Base-by-base conservation (phyloP, 2,329 filamentous ascomycete species). In the Xylariaceae sp. region DNA sequence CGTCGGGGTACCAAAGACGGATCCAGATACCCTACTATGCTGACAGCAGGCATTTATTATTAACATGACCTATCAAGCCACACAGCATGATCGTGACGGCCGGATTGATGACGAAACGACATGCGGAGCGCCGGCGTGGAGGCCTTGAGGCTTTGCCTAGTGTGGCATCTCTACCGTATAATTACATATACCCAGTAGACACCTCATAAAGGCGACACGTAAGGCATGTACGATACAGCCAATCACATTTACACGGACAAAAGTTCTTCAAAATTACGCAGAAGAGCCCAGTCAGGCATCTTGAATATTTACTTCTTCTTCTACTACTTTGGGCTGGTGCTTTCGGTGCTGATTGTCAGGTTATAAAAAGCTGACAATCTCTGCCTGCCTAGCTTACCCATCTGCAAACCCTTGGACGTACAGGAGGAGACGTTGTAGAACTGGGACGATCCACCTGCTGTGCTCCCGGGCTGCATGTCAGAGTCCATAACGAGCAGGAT, bases 401-500 rank as follows among this genome's bases (percentile, higher is more conserved):
- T 59, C 52, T 60, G 54, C 50, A 59, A 55, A 57, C 53, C 51
- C 50, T 49, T 48, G 56, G 49, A 52, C 54, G 54, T 58, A 60
- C 55, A 58, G 50, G 14, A 20, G 48, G 53, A 59, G 56, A 57
- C 44, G 60, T 50, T 59, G 62, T 64, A 60, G 51, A 61, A 64
- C 60, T 48, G 50, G 44, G 20, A 62, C 56, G 55, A 56, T 57
- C 60, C 60, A 62, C 55, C 51, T 57, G 46, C 52, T 44, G 48
- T 56, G 53, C 49, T 48, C 51, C 59, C 48, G 45, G 44, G 56
- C 57, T 64, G 50, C 59, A 62, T 61, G 54, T 58, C 56, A 26
- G 50, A 57, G 29, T 54, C 59, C 55, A 56, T 56, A 65, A 66
- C 55, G 55, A 63, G 63, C 60, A 65, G 61, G 65, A 66, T 65